Evolutionary conservation across 306 rosid genomes (phyloP).

Genomic region (Hippophae tibetana): DNA sequence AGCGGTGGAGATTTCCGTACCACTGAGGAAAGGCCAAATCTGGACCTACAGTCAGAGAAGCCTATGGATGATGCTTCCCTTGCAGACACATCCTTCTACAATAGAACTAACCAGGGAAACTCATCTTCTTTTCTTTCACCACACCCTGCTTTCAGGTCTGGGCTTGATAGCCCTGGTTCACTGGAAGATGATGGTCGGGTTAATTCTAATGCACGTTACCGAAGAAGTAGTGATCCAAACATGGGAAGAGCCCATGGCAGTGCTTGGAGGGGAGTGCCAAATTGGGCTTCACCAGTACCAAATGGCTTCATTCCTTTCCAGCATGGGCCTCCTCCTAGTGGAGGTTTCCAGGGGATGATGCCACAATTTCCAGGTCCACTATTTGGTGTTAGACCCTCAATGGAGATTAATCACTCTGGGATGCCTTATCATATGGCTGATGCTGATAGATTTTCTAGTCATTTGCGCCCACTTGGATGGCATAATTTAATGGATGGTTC

Average conservation of each 20-base stretch:
- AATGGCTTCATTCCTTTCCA: constrained; percentile 93
- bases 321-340: constrained; percentile 78
- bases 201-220: constrained; percentile 60
- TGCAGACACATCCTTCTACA: constrained; percentile 49
- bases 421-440: constrained; percentile 83
- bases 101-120: constrained; percentile 51
- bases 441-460: constrained; percentile 79
- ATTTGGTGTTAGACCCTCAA: constrained; percentile 76
- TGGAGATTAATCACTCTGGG: constrained; percentile 78
- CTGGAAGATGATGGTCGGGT: constrained; percentile 80
- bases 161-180: constrained; percentile 74
- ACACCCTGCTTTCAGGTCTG: constrained; percentile 58
- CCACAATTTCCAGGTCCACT: constrained; percentile 82
- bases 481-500: constrained; percentile 85
- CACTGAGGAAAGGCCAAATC: constrained; percentile 53
- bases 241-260: constrained; percentile 74
- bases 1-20: constrained; percentile 50
- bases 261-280: constrained; percentile 89
- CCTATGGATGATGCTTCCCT: constrained; percentile 60
- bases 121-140: constrained; percentile 48
- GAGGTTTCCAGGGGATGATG: constrained; percentile 79
- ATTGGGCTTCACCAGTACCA: constrained; percentile 73
- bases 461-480: constrained; percentile 89
- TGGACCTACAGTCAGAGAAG: constrained; percentile 58
- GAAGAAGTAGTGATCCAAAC: constrained; percentile 66